Evolutionary conservation across 768 basidiomycete species (phyloP), one percentile per base, ranked within the genome.

Genomic region (Wakefieldia striispora): DNA sequence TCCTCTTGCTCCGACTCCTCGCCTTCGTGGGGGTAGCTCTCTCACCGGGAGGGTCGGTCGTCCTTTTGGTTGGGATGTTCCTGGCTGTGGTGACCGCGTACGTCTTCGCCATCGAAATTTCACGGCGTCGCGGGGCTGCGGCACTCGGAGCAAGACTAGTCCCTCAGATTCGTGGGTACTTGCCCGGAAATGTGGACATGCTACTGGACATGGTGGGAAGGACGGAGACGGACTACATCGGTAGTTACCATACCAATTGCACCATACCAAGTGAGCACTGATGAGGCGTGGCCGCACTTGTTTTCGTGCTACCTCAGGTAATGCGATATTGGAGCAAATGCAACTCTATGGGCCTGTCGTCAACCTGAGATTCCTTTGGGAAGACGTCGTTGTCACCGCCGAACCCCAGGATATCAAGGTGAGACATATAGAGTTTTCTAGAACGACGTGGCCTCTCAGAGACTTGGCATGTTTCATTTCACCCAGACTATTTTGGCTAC

Each of bases 341-440:
- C 40, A 60, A 4, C 26, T 53, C 31, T 49, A 60, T 14, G 70
- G 70, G 16, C 65, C 40, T 20, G 60, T 49, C 40, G 44, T 75
- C 46, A 80, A 83, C 54, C 19, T 81, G 49, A 63, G 73, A 6
- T 61, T 77, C 29, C 47, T 82, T 17, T 81, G 80, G 77, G 70
- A 73, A 17, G 72, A 78, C 49, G 24, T 75, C 19, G 57, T 80
- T 34, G 49, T 83, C 27, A 83, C 83, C 0, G 63, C 65, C 0
- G 74, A 70, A 20, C 82, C 83, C 0, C 76, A 81, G 40, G 69
- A 80, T 31, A 54, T 75, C 29, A 76, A 75, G 59, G 72, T 68
- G 6, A 9, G 56, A 27, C 24, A 16, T 17, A 6, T 12, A 19
- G 11, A 1, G 8, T 17, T 35, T 38, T 8, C 17, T 19, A 20